phyloP scores from a whole-genome alignment of 2,329 filamentous ascomycete species.

The Zalaria sp. region DNA sequence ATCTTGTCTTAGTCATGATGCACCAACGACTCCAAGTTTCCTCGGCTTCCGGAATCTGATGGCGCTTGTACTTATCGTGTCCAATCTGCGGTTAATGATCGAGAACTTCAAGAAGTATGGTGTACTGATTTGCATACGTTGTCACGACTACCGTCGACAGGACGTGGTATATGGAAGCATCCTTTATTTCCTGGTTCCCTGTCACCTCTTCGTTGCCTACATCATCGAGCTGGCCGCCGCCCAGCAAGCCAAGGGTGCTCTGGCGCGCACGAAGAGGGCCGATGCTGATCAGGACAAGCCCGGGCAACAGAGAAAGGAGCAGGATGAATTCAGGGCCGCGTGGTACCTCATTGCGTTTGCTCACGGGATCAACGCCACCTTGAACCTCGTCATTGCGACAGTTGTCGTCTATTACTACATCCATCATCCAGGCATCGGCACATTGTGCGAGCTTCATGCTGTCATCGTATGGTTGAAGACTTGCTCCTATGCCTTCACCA shows the following conservation, averaged over 20 bases:
- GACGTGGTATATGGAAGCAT: slow-evolving; percentile 63
- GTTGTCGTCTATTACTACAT: slow-evolving; percentile 82
- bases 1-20: slow-evolving; percentile 79
- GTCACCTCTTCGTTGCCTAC: slow-evolving; percentile 81
- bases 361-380: slow-evolving; percentile 70
- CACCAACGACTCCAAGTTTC: slow-evolving; percentile 63
- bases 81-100: slow-evolving; percentile 85
- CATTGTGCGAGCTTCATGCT: slow-evolving; percentile 77
- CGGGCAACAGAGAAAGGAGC: slow-evolving; percentile 41
- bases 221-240: slow-evolving; percentile 77
- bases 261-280: slow-evolving; percentile 38
- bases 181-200: slow-evolving; percentile 78
- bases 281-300: slow-evolving; percentile 35
- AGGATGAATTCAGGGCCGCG: slow-evolving; percentile 25
- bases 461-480: slow-evolving; percentile 95
- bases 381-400: slow-evolving; percentile 69
- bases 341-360: slow-evolving; percentile 72
- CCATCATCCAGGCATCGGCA: slow-evolving; percentile 86
- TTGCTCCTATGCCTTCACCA: slow-evolving; percentile 90
- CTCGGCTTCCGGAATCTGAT: slow-evolving; percentile 91
- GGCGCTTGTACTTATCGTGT: slow-evolving; percentile 79
- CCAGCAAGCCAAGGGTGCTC: slow-evolving; percentile 56
- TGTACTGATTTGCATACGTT: slow-evolving; percentile 79
- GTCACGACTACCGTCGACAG: slow-evolving; percentile 71
- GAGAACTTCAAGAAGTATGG: slow-evolving; percentile 99